These are phyloP conservation scores for Alternaria incomplexa DNA, from an alignment of 2,329 filamentous ascomycete genomes.

Conservation along the genomic window DNA sequence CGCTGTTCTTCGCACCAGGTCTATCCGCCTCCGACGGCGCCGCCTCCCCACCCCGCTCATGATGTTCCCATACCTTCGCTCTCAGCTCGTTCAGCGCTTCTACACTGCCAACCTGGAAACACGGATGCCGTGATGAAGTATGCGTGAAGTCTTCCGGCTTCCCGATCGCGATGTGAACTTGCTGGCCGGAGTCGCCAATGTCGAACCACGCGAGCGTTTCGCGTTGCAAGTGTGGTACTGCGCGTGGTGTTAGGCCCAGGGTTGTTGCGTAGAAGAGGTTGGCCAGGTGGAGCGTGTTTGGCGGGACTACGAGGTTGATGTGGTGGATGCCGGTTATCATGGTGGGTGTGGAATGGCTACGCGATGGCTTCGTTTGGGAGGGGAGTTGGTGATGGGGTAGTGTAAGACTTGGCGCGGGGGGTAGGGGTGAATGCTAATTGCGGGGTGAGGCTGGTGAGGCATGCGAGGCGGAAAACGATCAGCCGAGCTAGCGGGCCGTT, in stretches of 20 bases:
- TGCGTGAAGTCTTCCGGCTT: background rate
- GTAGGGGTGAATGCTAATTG: background rate
- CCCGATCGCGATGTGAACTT: slow-evolving; percentile 51
- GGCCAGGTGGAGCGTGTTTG: background rate
- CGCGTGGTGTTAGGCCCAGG: slow-evolving; percentile 59
- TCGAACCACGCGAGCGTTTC: slow-evolving; percentile 64
- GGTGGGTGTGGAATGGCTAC: rapidly evolving
- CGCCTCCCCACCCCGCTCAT: slow-evolving; percentile 54
- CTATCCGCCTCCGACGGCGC: slow-evolving; percentile 62
- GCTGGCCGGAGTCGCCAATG: slow-evolving; percentile 56
- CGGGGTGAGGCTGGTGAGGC: slow-evolving; percentile 24
- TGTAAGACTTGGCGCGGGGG: background rate
- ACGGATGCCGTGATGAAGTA: background rate
- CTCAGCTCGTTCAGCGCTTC: background rate
- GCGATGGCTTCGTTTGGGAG: background rate
- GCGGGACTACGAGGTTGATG: background rate
- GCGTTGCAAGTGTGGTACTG: slow-evolving; percentile 61
- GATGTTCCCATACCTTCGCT: slow-evolving; percentile 50
- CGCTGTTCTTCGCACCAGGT: slow-evolving; percentile 56
- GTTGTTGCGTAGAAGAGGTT: background rate
- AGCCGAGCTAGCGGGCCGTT: background rate
- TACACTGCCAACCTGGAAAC: background rate
- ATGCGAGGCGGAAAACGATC: background rate
- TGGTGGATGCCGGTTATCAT: background rate
- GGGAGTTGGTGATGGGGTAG: background rate